Base-by-base conservation (phyloP, 2,329 filamentous ascomycete genomes). In the Botryotinia globosa region DNA sequence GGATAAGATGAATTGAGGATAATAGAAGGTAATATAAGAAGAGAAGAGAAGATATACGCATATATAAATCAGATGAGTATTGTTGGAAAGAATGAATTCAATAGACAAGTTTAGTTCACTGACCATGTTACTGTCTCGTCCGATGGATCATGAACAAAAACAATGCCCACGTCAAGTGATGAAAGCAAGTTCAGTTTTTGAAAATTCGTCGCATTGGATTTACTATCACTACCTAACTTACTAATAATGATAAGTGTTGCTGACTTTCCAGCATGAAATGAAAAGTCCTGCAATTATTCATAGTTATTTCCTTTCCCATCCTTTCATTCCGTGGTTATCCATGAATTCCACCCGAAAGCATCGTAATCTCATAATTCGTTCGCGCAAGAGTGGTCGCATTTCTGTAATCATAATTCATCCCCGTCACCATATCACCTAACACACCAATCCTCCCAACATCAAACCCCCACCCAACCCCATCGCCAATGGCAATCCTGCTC, bases 401-500 rank as follows among this genome's bases (percentile, higher is more conserved):
- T 34, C 32, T 45, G 54, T 45, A 9, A 39, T 32, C 44, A 39
- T 39, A 45, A 42, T 39, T 5, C 29, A 39, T 37, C 14, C 4
- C 12, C 51, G 16, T n/a, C 51, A 16, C 4, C 25, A 42, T 12
- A 42, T 9, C 34, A 29, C 7, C n/a, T 71, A 79, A 69, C 76
- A 78, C 48, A 85, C 64, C 69, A 84, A 73, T n/a, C 83, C 83
- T 16, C 85, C 85, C 16, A 87, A 76, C 74, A 87, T 74, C 65
- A 84, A 72, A 58, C 85, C 85, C 56, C 85, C 85, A 34, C 84
- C 76, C 42, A 86, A 74, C n/a, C 85, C 85, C 56, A 82, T 63
- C n/a, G 61, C 79, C 72, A 87, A 61, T 3, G 84, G 85, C 39
- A 86, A 73, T 12, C 85, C 85, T 73, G 82, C 76, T 0, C 84